These are phyloP conservation scores for Voacanga thouarsii DNA, from an alignment of 257 asterid species.

Conservation along the genomic window DNA sequence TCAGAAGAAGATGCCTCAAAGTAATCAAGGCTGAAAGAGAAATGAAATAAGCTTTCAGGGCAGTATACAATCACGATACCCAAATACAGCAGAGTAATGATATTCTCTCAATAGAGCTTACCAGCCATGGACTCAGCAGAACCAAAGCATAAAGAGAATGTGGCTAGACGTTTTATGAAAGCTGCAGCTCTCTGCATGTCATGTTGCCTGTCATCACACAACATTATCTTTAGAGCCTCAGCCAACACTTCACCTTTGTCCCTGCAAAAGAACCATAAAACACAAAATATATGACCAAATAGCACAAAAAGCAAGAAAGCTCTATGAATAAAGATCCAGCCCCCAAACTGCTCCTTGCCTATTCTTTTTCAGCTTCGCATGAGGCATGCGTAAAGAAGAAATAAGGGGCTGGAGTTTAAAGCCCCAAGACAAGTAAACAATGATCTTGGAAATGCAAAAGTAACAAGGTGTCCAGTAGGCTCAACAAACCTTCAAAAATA, in stretches of 20 bases:
- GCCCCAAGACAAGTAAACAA: background rate
- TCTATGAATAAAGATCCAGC: background rate
- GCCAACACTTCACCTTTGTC: constrained; percentile 83
- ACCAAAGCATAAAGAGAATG: constrained; percentile 74
- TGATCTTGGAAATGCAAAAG: background rate
- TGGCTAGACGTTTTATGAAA: constrained; percentile 79
- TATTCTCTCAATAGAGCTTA: constrained; percentile 12
- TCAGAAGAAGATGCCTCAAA: constrained; percentile 77
- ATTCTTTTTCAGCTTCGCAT: constrained; percentile 3
- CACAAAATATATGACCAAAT: constrained; percentile 5
- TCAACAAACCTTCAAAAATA: background rate
- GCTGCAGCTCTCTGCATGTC: constrained; percentile 99
- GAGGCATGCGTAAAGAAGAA: background rate
- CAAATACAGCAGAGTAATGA: background rate
- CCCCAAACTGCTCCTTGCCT: background rate
- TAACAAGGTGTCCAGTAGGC: background rate
- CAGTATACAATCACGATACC: background rate
- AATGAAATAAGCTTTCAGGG: constrained; percentile 9
- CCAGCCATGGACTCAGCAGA: constrained; percentile 95
- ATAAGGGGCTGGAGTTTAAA: background rate
- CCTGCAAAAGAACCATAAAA: constrained; percentile 39
- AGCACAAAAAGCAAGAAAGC: constrained; percentile 8
- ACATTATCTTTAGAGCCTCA: constrained; percentile 87
- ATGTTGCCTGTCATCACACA: constrained; percentile 91
- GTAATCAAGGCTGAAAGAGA: constrained; percentile 73